These are phyloP conservation scores for Lepiota venenata DNA, from an alignment of 768 basidiomycete species.

Conservation along the genomic window DNA sequence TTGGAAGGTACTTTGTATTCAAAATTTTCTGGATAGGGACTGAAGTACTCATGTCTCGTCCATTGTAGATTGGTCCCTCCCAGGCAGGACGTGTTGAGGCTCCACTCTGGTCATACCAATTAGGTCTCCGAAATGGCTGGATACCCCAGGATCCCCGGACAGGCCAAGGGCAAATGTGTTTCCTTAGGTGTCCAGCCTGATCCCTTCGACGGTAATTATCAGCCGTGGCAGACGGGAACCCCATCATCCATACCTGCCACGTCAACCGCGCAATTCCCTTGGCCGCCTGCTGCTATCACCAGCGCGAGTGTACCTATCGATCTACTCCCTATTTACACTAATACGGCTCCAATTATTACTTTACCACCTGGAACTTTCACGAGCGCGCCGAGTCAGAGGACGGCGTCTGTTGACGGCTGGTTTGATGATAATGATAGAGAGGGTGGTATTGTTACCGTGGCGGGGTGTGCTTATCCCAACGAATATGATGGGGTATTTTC, in stretches of 20 bases:
- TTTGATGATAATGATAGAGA: constrained; percentile 35
- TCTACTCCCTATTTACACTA: constrained; percentile 53
- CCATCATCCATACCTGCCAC: constrained; percentile 40
- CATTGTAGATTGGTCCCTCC: constrained; percentile 39
- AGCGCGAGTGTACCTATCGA: constrained; percentile 35
- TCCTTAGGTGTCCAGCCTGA: constrained; percentile 38
- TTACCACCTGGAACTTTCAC: constrained; percentile 32
- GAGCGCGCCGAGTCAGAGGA: constrained; percentile 29
- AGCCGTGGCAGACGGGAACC: constrained; percentile 59
- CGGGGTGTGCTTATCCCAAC: constrained; percentile 47
- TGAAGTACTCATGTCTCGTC: background rate
- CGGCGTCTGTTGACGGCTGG: constrained; percentile 45
- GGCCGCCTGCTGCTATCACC: constrained; percentile 55
- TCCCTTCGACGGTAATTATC: constrained; percentile 36
- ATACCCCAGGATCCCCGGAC: constrained; percentile 70
- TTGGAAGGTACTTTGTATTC: constrained; percentile 52
- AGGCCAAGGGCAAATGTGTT: constrained; percentile 57
- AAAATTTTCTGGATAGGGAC: constrained; percentile 25
- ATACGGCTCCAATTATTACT: constrained; percentile 52
- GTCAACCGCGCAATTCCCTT: constrained; percentile 35
- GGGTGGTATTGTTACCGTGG: constrained; percentile 32
- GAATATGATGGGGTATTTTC: constrained; percentile 21
- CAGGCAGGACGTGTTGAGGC: constrained; percentile 33
- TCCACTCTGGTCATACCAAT: constrained; percentile 40
- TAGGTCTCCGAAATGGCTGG: constrained; percentile 66